phyloP scores from a whole-genome alignment of 108 stramenopile genomes.

The Nitzschia palea region DNA sequence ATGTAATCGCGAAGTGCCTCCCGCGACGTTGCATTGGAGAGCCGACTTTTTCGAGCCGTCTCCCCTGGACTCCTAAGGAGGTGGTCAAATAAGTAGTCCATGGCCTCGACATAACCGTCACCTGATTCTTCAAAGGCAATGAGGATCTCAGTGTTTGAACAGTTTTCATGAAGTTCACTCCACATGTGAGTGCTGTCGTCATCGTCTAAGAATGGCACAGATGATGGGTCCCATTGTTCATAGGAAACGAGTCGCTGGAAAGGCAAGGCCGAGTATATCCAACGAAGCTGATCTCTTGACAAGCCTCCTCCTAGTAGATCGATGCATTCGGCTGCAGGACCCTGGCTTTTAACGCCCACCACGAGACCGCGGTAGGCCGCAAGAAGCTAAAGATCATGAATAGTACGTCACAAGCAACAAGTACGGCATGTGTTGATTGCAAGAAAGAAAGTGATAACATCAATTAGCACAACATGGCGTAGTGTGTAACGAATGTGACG shows the following conservation, averaged over 20 bases:
- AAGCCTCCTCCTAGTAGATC: slow-evolving; percentile 11
- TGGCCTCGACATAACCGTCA: not conserved
- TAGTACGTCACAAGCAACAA: not conserved
- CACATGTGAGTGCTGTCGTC: slow-evolving; percentile 10
- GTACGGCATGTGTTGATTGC: not conserved
- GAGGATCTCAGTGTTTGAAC: slow-evolving; percentile 9
- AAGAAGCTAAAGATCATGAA: slow-evolving; percentile 3
- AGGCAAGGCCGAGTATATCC: slow-evolving; percentile 21
- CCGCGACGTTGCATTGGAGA: not conserved
- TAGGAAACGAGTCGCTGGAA: not conserved
- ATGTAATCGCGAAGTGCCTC: not conserved
- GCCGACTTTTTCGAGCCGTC: not conserved
- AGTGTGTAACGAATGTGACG: too few relatives aligned
- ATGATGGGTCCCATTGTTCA: slow-evolving; percentile 7
- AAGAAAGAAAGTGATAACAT: not conserved
- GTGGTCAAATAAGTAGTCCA: slow-evolving; percentile 6
- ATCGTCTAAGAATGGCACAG: slow-evolving; percentile 7
- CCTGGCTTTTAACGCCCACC: not conserved
- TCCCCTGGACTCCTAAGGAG: slow-evolving; percentile 7
- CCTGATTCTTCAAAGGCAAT: slow-evolving; percentile 1
- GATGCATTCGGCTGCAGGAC: slow-evolving; percentile 8
- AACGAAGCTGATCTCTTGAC: slow-evolving; percentile 25
- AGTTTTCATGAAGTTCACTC: slow-evolving; percentile 7
- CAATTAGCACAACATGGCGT: not conserved
- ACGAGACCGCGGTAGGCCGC: slow-evolving; percentile 15